phyloP scores from a whole-genome alignment of 192 early-diverging fungal genomes.

The Coemansia sp. region DNA sequence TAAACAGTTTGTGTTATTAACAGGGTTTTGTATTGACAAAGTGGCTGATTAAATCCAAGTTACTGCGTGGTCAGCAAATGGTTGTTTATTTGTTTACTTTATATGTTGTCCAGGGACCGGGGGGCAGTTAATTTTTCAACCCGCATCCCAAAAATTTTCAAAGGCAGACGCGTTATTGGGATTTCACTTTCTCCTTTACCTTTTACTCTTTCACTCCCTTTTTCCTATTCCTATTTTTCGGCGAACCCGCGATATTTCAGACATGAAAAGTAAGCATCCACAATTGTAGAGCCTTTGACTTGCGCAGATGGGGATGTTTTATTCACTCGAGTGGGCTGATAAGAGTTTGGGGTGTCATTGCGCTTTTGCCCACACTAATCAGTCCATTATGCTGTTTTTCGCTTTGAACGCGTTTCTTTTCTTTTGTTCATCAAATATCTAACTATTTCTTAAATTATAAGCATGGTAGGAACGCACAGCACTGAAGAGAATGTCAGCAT shows the following conservation, averaged over 20 bases:
- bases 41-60: no score
- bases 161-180: not conserved
- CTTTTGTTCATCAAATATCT: conserved; percentile 6
- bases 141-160: conserved; percentile 2
- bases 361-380: not conserved
- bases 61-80: not conserved
- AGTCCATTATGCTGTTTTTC: not conserved
- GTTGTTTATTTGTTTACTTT: conserved; percentile 7
- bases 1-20: not conserved
- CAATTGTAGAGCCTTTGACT: not conserved
- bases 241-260: not conserved
- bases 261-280: conserved; percentile 23
- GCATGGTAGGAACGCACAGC: conserved; percentile 32
- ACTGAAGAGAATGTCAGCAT: conserved; percentile 22
- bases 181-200: not conserved
- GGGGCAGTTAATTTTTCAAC: not conserved
- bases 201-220: not conserved
- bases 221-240: not conserved
- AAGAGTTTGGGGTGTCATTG: no score
- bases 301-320: not conserved
- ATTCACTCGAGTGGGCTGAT: not conserved
- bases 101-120: not conserved
- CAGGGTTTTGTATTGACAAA: no score
- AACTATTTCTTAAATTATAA: no score
- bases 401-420: not conserved